Evolutionary conservation across 2,329 filamentous ascomycete species (phyloP).

Genomic region (Colletotrichum brevisporum): DNA sequence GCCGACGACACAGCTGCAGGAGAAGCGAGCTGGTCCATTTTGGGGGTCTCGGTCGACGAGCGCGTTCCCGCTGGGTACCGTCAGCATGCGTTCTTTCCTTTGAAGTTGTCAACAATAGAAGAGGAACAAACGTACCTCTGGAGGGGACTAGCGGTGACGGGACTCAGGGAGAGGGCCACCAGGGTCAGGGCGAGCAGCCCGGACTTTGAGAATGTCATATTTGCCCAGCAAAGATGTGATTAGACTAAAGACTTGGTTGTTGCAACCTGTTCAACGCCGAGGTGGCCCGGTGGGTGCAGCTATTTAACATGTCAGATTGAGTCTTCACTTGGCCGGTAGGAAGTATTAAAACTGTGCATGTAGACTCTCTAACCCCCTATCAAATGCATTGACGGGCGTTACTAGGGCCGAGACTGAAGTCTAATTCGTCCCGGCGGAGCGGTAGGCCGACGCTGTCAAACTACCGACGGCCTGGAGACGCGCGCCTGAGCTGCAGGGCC

Average conservation of each 20-base stretch:
- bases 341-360: background rate
- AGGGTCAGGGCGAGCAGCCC: background rate
- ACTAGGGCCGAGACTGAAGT: no score
- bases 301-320: background rate
- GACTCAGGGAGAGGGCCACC: background rate
- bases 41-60: conserved; percentile 7
- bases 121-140: background rate
- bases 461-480: background rate
- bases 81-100: background rate
- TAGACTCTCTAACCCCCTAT: no score
- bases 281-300: accelerated
- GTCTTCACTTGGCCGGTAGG: accelerated
- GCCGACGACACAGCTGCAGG: conserved; percentile 6
- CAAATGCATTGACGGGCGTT: background rate
- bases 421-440: background rate
- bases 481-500: no score
- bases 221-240: background rate
- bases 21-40: background rate
- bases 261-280: background rate
- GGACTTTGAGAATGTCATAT: background rate
- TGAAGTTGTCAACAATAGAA: background rate
- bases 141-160: background rate
- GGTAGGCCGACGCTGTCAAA: background rate
- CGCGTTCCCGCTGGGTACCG: background rate
- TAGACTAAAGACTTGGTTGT: background rate